Conservation (phyloP, 257 asterid species). For the Solanum clarkiae region DNA sequence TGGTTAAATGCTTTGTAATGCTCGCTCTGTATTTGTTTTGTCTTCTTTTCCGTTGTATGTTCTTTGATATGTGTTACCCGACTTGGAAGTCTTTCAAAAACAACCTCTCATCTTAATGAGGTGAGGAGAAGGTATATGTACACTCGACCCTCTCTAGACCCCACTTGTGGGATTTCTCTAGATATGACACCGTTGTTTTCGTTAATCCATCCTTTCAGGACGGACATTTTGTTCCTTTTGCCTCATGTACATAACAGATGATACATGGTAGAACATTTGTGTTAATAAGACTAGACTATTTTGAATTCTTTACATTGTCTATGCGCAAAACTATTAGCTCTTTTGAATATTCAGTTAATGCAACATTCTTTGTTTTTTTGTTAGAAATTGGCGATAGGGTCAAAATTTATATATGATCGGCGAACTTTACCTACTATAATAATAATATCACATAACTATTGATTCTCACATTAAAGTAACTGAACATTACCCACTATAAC, state of each 20-base stretch:
- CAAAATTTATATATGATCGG: background rate
- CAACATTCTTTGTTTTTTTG: background rate
- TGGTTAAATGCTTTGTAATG: too few relatives aligned
- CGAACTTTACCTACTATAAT: background rate
- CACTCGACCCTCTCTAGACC: background rate
- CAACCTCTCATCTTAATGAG: background rate
- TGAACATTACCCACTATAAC: background rate
- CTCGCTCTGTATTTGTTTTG: background rate
- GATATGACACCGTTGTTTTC: background rate
- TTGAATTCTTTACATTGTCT: background rate
- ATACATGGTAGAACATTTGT: background rate
- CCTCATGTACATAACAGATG: too few relatives aligned
- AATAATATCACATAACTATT: background rate
- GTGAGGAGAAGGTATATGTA: rapidly evolving
- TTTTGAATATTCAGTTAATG: background rate
- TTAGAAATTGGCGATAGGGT: background rate
- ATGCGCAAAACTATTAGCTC: background rate
- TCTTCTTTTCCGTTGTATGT: background rate
- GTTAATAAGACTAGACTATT: background rate
- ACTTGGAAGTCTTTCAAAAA: background rate
- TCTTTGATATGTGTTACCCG: background rate
- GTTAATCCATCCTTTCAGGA: background rate
- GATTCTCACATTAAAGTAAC: background rate
- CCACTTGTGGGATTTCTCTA: background rate
- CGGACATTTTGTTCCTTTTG: too few relatives aligned